Conservation (phyloP, 805 yeast species). For the Starmerella vaccinii region DNA sequence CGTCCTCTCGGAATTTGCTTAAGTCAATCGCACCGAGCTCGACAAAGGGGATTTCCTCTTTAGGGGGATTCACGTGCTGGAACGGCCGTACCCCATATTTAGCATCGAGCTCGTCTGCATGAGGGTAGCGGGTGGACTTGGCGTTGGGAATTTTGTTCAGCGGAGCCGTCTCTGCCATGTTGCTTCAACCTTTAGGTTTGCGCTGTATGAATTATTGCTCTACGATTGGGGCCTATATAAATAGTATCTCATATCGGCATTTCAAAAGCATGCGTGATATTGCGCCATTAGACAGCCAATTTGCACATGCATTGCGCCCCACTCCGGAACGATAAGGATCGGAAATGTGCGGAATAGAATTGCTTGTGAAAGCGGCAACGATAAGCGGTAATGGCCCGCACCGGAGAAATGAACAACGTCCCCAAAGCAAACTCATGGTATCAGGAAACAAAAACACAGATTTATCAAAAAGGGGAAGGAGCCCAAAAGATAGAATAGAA, state of each 20-base stretch:
- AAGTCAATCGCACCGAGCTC: constrained; percentile 31
- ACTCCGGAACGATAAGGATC: background rate
- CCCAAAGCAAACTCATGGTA: too few species aligned
- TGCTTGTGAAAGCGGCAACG: too few species aligned
- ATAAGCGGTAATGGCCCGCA: too few species aligned
- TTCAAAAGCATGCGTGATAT: background rate
- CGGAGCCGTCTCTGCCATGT: background rate
- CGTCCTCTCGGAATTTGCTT: constrained; percentile 32
- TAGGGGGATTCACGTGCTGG: constrained; percentile 10
- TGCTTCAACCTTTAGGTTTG: background rate
- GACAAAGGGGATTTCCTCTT: constrained; percentile 15
- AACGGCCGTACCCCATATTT: constrained; percentile 10
- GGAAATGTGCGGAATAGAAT: too few species aligned
- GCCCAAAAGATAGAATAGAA: too few species aligned
- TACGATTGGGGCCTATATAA: too few species aligned
- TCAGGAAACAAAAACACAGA: too few species aligned
- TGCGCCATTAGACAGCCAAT: background rate
- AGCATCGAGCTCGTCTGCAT: constrained; percentile 4
- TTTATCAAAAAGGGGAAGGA: too few species aligned
- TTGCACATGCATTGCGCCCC: background rate
- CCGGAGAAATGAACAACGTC: too few species aligned
- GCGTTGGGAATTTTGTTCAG: background rate
- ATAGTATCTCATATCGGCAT: background rate
- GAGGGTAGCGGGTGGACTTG: background rate
- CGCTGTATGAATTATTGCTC: background rate